Conservation (phyloP, 768 basidiomycete species). For the Rhodosporidiobolus odoratus region DNA sequence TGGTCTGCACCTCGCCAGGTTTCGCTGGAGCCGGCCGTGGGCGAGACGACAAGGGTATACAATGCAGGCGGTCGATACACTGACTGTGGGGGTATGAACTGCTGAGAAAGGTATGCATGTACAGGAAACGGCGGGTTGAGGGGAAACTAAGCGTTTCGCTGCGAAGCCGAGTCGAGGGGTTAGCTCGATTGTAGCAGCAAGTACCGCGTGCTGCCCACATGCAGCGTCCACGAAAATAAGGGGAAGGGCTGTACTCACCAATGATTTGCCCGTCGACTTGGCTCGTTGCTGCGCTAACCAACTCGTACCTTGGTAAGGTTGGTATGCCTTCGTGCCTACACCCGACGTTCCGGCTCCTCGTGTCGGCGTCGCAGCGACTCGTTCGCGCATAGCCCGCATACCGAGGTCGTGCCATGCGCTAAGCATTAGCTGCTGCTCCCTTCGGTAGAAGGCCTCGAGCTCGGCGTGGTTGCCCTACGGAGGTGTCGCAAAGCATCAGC, state of each 20-base stretch:
- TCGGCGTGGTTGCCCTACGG: slow-evolving; percentile 50
- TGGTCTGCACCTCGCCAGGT: no score
- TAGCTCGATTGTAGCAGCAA: not conserved
- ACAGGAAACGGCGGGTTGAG: no score
- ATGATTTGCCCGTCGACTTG: slow-evolving; percentile 9
- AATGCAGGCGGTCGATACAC: no score
- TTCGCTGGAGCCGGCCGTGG: no score
- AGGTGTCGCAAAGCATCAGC: not conserved
- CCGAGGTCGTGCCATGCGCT: slow-evolving; percentile 67
- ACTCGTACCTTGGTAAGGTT: slow-evolving; percentile 32
- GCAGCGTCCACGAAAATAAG: not conserved
- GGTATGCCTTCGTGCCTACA: slow-evolving; percentile 10
- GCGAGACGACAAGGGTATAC: no score
- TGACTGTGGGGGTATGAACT: no score
- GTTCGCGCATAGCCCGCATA: slow-evolving; percentile 45
- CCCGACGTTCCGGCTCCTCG: not conserved
- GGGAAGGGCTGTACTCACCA: slow-evolving; percentile 6
- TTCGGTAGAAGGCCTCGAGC: slow-evolving; percentile 58
- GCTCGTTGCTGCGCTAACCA: slow-evolving; percentile 33
- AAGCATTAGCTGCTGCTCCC: slow-evolving; percentile 77
- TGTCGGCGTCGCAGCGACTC: not conserved
- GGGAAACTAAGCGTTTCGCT: no score
- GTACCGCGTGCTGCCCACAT: not conserved
- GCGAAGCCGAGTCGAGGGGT: no score
- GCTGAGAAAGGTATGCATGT: no score